Percentiles rank a stretch among this genome's conserved stretches.
Conservation (phyloP, 2,329 filamentous ascomycete species). For the Penicillium freii region DNA sequence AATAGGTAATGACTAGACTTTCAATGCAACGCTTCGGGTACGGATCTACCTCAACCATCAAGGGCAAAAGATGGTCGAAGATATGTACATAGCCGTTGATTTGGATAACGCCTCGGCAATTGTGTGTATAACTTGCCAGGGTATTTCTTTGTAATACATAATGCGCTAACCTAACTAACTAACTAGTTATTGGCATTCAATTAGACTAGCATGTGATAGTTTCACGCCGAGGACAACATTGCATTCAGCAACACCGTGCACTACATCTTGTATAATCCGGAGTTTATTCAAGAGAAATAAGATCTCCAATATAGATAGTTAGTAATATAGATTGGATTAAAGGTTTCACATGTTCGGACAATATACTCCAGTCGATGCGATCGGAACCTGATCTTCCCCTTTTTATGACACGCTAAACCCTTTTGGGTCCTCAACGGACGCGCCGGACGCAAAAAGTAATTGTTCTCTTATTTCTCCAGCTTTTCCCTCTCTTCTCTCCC, state of each 20-base stretch:
- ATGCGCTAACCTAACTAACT: background rate
- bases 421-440: slow-evolving; percentile 27
- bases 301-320: too few relatives aligned
- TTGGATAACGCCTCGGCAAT: background rate
- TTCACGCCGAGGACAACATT: background rate
- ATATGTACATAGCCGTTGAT: background rate
- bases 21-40: background rate
- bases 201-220: slow-evolving; percentile 7
- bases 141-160: background rate
- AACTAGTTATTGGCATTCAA: background rate
- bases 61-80: background rate
- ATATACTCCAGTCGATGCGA: background rate
- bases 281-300: background rate
- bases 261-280: background rate
- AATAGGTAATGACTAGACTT: background rate
- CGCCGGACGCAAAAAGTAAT: slow-evolving; percentile 28
- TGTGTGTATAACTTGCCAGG: background rate
- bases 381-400: slow-evolving; percentile 26
- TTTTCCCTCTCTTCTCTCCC: slow-evolving; percentile 68
- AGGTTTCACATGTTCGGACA: background rate
- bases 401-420: slow-evolving; percentile 31
- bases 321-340: background rate
- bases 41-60: background rate
- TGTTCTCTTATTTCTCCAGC: slow-evolving; percentile 15
- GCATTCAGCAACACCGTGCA: background rate